Evolutionary conservation across 2,329 filamentous ascomycete genomes (phyloP).

Genomic region (Aureobasidium pullulans): DNA sequence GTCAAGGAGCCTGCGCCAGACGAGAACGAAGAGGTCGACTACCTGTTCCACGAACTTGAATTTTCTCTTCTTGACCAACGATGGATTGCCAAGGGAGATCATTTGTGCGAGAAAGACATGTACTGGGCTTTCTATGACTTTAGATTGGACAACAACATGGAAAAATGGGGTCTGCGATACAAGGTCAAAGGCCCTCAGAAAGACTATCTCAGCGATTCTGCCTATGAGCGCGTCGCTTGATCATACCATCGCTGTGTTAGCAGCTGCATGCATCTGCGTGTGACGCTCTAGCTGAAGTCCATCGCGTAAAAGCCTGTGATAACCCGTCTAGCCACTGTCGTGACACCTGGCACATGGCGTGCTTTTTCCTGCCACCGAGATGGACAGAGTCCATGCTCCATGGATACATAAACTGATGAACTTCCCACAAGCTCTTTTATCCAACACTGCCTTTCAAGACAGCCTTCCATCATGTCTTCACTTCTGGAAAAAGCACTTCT

Average conservation of each 20-base stretch:
- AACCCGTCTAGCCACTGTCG: neutral
- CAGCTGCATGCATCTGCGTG: neutral
- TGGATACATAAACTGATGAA: neutral
- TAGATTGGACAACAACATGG: conserved; percentile 26
- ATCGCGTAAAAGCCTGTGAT: conserved; percentile 2
- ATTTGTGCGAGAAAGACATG: conserved; percentile 64
- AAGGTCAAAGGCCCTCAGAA: conserved; percentile 32
- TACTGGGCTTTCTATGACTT: conserved; percentile 68
- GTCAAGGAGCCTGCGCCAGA: conserved; percentile 54
- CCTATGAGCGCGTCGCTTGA: conserved; percentile 22
- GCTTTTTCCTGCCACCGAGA: neutral
- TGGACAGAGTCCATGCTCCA: neutral
- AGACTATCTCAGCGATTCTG: conserved; percentile 32
- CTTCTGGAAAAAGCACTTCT: conserved; percentile 1
- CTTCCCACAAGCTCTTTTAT: neutral
- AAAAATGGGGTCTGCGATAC: conserved; percentile 30
- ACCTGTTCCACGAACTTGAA: conserved; percentile 68
- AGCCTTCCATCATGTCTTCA: neutral
- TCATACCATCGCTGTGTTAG: neutral
- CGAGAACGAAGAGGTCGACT: conserved; percentile 48
- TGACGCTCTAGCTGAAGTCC: neutral
- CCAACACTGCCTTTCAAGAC: neutral
- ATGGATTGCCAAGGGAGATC: conserved; percentile 59
- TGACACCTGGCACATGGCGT: conserved; percentile 9
- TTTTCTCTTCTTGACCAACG: conserved; percentile 38